Evolutionary conservation across 2,329 filamentous ascomycete genomes (phyloP), one percentile per base, ranked within the genome.

Genomic region (Trichoderma citrinoviride): DNA sequence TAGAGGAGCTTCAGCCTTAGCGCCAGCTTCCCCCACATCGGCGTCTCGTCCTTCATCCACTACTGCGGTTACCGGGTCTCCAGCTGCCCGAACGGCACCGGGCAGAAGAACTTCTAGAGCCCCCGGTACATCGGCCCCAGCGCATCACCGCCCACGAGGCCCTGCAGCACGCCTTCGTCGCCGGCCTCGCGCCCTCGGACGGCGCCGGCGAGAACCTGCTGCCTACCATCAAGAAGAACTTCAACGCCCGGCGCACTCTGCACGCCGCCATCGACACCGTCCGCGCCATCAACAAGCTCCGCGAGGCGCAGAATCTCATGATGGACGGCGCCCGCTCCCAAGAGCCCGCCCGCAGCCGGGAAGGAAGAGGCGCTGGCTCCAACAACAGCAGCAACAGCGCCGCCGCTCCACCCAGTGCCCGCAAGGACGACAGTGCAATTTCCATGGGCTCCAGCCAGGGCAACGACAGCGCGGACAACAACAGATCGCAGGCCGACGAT

Each of bases 41-140:
- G 92, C 67, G 94, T 99, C 67, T 96, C 92, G 25, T 83, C 89
- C 71, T 99, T 99, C 78, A 97, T 99, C 79, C 88, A 89, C 71
- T 85, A 88, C 68, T 99, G 95, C 75, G n/a, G 83, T 99, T 62
- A 98, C 95, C n/a, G n/a, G n/a, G n/a, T n/a, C n/a, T n/a, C n/a
- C n/a, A n/a, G n/a, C n/a, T n/a, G n/a, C n/a, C n/a, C n/a, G n/a
- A n/a, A n/a, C n/a, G n/a, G n/a, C n/a, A n/a, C n/a, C n/a, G n/a
- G n/a, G n/a, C n/a, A n/a, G n/a, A n/a, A n/a, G n/a, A n/a, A n/a
- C n/a, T n/a, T n/a, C n/a, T n/a, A n/a, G n/a, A n/a, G n/a, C n/a
- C n/a, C n/a, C n/a, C n/a, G n/a, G n/a, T n/a, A n/a, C 44, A 90
- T 97, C 74, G 93, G 98, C 74, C 91, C 65, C 85, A 88, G 70